Conservation (phyloP, 2,329 filamentous ascomycete species). For the Fusarium acutatum region DNA sequence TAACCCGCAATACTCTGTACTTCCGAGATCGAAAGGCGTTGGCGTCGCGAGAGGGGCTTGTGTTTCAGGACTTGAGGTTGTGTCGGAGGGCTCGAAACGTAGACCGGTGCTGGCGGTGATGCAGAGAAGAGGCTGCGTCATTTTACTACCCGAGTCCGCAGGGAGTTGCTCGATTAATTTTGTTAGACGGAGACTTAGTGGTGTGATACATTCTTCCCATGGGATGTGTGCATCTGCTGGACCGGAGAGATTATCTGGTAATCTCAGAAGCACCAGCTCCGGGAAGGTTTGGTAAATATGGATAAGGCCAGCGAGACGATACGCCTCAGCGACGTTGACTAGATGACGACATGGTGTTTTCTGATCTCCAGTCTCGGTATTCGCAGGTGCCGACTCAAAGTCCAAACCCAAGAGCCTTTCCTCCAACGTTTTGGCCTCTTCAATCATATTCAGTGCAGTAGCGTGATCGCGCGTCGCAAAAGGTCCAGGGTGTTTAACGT, state of each 20-base stretch:
- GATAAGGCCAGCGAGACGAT: constrained; percentile 48
- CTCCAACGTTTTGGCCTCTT: constrained; percentile 45
- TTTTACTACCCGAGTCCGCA: constrained; percentile 45
- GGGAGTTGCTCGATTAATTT: constrained; percentile 45
- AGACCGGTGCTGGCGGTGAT: constrained; percentile 47
- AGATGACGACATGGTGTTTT: constrained; percentile 43
- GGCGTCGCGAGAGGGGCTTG: background rate
- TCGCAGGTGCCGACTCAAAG: constrained; percentile 17
- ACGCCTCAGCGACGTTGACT: constrained; percentile 48
- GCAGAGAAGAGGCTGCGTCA: constrained; percentile 48
- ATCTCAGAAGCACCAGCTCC: constrained; percentile 42
- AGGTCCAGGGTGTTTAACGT: constrained; percentile 28
- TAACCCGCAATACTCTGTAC: constrained; percentile 17
- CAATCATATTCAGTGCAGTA: constrained; percentile 38
- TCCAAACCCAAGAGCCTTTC: constrained; percentile 45
- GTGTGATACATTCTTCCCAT: constrained; percentile 47
- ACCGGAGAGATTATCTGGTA: constrained; percentile 30
- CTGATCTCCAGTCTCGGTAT: constrained; percentile 43
- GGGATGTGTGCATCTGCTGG: constrained; percentile 20
- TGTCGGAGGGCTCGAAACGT: constrained; percentile 11
- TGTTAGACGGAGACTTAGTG: constrained; percentile 41
- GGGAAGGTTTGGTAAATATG: constrained; percentile 53
- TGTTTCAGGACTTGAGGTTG: background rate
- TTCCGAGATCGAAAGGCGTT: background rate
- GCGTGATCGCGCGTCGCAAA: constrained; percentile 25